Conservation (phyloP, 2,329 filamentous ascomycete species). For the Taxawa tesnikishii region DNA sequence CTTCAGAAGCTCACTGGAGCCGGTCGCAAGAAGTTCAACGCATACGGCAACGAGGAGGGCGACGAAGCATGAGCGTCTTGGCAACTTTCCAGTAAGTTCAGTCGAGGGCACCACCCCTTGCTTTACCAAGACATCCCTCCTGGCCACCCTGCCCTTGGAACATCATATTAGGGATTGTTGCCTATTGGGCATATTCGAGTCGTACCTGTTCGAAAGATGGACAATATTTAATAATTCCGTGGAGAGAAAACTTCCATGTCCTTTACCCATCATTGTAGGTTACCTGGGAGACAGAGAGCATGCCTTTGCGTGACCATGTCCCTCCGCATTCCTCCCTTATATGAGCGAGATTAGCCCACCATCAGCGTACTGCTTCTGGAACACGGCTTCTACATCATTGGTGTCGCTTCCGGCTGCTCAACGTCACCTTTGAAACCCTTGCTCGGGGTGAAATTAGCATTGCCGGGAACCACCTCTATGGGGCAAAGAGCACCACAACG, state of each 20-base stretch:
- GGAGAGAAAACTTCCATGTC: too few relatives aligned
- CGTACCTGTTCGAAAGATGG: too few relatives aligned
- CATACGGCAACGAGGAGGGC: constrained; percentile 54
- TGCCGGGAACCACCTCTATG: constrained; percentile 3
- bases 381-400: neutral
- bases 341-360: constrained; percentile 6
- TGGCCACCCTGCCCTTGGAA: neutral
- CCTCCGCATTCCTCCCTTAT: constrained; percentile 6
- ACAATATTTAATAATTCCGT: too few relatives aligned
- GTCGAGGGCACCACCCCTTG: constrained; percentile 6
- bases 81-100: constrained; percentile 3
- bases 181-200: too few relatives aligned
- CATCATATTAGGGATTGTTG: too few relatives aligned
- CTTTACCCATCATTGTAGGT: neutral
- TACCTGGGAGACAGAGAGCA: neutral
- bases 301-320: neutral
- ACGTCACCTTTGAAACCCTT: constrained; percentile 7
- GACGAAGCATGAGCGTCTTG: constrained; percentile 19
- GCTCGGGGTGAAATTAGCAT: constrained; percentile 6
- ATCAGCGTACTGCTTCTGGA: constrained; percentile 4
- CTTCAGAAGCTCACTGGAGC: constrained; percentile 76
- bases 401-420: constrained; percentile 1
- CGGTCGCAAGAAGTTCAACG: constrained; percentile 79
- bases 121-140: constrained; percentile 1
- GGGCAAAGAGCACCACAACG: neutral